Evolutionary conservation across 306 rosid genomes (phyloP).

Genomic region (Glycine tomentella): DNA sequence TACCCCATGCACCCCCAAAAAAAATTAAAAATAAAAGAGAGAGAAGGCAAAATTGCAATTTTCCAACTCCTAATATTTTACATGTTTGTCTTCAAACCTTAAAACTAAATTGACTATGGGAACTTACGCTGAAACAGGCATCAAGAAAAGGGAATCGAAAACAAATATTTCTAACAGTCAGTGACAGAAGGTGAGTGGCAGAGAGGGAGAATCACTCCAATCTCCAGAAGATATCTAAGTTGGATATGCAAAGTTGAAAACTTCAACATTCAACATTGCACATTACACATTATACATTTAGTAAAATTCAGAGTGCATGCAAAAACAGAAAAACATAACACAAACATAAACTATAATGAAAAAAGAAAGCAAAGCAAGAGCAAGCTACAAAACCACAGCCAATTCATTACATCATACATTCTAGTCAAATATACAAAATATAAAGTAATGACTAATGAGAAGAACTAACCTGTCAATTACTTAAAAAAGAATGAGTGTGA

Average conservation of each 20-base stretch:
- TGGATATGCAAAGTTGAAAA: slow-evolving; percentile 1
- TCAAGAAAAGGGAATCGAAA: slow-evolving; percentile 1
- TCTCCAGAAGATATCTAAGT: neutral
- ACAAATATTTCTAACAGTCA: neutral
- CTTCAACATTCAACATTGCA: neutral
- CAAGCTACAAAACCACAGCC: slow-evolving; percentile 32
- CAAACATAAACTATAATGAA: slow-evolving; percentile 28
- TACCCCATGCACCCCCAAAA: too few relatives aligned
- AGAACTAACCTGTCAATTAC: slow-evolving; percentile 81
- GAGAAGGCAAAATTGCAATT: neutral
- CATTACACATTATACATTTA: too few relatives aligned
- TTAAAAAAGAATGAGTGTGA: too few relatives aligned
- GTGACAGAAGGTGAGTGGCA: neutral
- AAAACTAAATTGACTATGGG: neutral
- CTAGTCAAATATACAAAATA: slow-evolving; percentile 27
- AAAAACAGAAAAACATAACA: slow-evolving; percentile 35
- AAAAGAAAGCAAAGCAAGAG: slow-evolving; percentile 22
- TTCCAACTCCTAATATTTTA: neutral
- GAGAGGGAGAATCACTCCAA: neutral
- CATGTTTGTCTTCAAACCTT: neutral
- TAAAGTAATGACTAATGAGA: slow-evolving; percentile 33
- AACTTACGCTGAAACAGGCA: slow-evolving; percentile 18
- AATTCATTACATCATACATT: slow-evolving; percentile 28
- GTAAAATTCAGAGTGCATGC: too few relatives aligned
- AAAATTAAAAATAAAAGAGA: too few relatives aligned